These are phyloP conservation scores for Wallacemonas sp. DNA, from an alignment of 208 protist species.

Conservation along the genomic window DNA sequence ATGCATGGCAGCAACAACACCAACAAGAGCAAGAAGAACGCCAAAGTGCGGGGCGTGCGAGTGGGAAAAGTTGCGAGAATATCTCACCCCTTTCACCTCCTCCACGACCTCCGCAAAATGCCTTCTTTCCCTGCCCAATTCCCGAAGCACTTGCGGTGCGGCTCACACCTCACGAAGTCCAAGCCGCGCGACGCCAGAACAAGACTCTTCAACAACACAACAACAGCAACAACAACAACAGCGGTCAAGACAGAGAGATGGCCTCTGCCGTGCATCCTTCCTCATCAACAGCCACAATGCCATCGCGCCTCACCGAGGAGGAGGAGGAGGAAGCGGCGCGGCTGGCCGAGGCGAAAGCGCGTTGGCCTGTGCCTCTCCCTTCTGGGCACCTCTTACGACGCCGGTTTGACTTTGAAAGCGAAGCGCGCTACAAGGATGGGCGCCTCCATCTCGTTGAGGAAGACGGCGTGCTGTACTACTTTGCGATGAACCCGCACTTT, in stretches of 20 bases:
- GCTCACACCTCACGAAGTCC: constrained; percentile 31
- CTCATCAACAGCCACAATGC: too few relatives aligned
- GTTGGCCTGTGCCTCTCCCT: neutral
- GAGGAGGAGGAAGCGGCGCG: neutral
- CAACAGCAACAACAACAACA: neutral
- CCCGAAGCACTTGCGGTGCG: constrained; percentile 35
- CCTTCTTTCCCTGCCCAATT: constrained; percentile 27
- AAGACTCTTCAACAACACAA: too few relatives aligned
- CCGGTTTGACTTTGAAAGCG: constrained; percentile 33
- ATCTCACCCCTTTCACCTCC: constrained; percentile 3
- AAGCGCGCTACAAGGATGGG: constrained; percentile 46
- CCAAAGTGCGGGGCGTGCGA: too few relatives aligned
- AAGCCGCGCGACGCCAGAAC: constrained; percentile 11
- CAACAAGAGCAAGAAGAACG: too few relatives aligned
- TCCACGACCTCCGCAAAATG: neutral
- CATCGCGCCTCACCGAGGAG: too few relatives aligned
- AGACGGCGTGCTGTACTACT: constrained; percentile 59
- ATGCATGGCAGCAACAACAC: constrained; percentile 5
- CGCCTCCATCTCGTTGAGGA: constrained; percentile 67
- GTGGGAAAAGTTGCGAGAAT: neutral
- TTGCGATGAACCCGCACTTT: constrained; percentile 25
- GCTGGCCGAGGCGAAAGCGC: neutral
- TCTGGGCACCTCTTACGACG: neutral
- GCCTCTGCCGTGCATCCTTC: too few relatives aligned
- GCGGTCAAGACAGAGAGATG: too few relatives aligned